Conservation (phyloP, 176 grass and related monocot genomes). For the Eragrostis curvula region DNA sequence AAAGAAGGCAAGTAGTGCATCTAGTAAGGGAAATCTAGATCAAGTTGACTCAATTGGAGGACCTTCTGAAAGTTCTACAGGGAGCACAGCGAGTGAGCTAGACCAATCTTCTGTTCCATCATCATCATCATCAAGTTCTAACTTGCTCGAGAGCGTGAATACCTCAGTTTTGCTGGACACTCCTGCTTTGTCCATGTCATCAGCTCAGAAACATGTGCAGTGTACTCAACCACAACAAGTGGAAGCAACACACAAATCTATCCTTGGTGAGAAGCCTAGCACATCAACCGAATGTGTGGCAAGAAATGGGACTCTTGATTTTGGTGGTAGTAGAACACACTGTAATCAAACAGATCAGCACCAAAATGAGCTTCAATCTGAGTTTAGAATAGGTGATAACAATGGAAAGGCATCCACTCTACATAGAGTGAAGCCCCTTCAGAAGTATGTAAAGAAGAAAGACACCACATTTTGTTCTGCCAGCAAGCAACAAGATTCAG, state of each 20-base stretch:
- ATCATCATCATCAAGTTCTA: slow-evolving; percentile 23
- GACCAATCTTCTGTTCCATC: background rate
- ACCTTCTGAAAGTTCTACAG: slow-evolving; percentile 14
- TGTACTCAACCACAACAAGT: slow-evolving; percentile 1
- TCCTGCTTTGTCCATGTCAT: slow-evolving; percentile 8
- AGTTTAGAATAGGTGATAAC: slow-evolving; percentile 44
- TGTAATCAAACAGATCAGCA: slow-evolving; percentile 19
- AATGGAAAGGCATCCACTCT: slow-evolving; percentile 44
- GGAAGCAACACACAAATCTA: background rate
- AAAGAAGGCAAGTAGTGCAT: slow-evolving; percentile 29
- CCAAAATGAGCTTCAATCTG: slow-evolving; percentile 28
- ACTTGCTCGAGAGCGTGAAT: background rate
- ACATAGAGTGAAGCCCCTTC: slow-evolving; percentile 45
- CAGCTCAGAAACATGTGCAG: background rate
- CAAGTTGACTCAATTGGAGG: slow-evolving; percentile 1
- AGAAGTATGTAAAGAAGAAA: slow-evolving; percentile 50
- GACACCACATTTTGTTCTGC: slow-evolving; percentile 2
- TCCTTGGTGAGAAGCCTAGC: slow-evolving; percentile 2
- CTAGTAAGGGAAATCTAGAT: slow-evolving; percentile 7
- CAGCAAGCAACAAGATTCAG: background rate
- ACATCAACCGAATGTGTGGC: background rate
- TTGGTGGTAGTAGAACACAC: slow-evolving; percentile 15
- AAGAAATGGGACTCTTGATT: slow-evolving; percentile 34
- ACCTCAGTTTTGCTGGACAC: slow-evolving; percentile 14
- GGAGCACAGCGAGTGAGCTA: background rate